Percentiles rank a stretch among this genome's conserved stretches.
These are phyloP conservation scores for Metschnikowia peoriensis DNA, from an alignment of 805 yeast species.

Conservation along the genomic window DNA sequence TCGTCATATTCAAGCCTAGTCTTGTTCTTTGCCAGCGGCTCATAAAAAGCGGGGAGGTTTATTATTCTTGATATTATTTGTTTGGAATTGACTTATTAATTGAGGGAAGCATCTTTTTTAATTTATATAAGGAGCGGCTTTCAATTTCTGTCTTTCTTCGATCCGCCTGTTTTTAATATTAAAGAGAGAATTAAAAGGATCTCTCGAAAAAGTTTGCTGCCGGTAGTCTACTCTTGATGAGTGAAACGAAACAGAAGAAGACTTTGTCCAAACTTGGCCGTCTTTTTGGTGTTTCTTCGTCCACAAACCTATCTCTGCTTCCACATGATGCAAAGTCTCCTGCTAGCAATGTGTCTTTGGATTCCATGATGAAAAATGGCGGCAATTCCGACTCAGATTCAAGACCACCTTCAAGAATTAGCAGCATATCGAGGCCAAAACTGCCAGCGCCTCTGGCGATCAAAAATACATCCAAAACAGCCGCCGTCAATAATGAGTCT, in stretches of 20 bases:
- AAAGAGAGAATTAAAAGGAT: not conserved
- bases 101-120: too few relatives aligned
- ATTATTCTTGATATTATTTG: not conserved
- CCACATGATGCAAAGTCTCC: slow-evolving; percentile 9
- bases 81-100: not conserved
- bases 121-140: not conserved
- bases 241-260: slow-evolving; percentile 23
- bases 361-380: slow-evolving; percentile 1
- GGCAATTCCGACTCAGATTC: slow-evolving; percentile 3
- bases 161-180: not conserved
- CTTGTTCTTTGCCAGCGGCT: not conserved
- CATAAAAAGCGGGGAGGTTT: not conserved
- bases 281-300: slow-evolving; percentile 26
- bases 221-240: slow-evolving; percentile 13
- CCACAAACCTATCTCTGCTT: slow-evolving; percentile 16
- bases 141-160: not conserved
- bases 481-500: not conserved
- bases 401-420: slow-evolving; percentile 5
- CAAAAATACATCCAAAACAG: not conserved
- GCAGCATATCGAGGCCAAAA: slow-evolving; percentile 5
- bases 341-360: slow-evolving; percentile 3
- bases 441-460: slow-evolving; percentile 8
- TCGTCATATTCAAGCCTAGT: not conserved
- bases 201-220: not conserved
- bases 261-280: slow-evolving; percentile 25